These are phyloP conservation scores for Boletus rubroflammeus DNA, from an alignment of 768 basidiomycete genomes.

Conservation along the genomic window DNA sequence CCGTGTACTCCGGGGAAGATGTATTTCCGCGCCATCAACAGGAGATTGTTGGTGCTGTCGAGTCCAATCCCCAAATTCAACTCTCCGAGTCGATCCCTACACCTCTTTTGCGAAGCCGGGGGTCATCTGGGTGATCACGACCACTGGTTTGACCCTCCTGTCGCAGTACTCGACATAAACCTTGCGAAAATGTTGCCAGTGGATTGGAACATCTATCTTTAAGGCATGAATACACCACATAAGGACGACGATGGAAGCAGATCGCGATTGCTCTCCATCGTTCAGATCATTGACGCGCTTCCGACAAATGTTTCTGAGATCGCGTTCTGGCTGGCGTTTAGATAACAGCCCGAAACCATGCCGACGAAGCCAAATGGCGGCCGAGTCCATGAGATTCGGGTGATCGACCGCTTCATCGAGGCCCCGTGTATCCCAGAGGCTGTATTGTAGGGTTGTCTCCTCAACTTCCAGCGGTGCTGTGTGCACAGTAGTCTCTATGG, in stretches of 20 bases:
- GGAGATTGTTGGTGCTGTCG: background rate
- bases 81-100: slow-evolving; percentile 12
- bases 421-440: slow-evolving; percentile 27
- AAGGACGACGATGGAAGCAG: slow-evolving; percentile 14
- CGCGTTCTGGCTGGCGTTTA: slow-evolving; percentile 19
- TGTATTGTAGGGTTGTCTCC: slow-evolving; percentile 8
- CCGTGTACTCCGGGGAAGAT: slow-evolving; percentile 16
- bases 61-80: slow-evolving; percentile 8
- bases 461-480: background rate
- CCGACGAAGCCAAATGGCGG: slow-evolving; percentile 19
- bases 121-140: slow-evolving; percentile 27
- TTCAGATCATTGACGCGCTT: slow-evolving; percentile 11
- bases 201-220: slow-evolving; percentile 25
- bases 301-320: slow-evolving; percentile 20
- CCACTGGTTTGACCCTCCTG: slow-evolving; percentile 23
- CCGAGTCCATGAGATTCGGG: slow-evolving; percentile 18
- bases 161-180: slow-evolving; percentile 26
- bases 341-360: slow-evolving; percentile 17
- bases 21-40: slow-evolving; percentile 17
- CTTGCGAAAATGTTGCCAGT: slow-evolving; percentile 27
- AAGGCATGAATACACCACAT: slow-evolving; percentile 31
- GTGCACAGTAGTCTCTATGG: slow-evolving; percentile 20
- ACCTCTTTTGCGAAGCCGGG: slow-evolving; percentile 12
- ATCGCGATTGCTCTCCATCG: slow-evolving; percentile 5
- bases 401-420: slow-evolving; percentile 26